phyloP scores from a whole-genome alignment of 148 eudicot species.

The Fagopyrum homotropicum region DNA sequence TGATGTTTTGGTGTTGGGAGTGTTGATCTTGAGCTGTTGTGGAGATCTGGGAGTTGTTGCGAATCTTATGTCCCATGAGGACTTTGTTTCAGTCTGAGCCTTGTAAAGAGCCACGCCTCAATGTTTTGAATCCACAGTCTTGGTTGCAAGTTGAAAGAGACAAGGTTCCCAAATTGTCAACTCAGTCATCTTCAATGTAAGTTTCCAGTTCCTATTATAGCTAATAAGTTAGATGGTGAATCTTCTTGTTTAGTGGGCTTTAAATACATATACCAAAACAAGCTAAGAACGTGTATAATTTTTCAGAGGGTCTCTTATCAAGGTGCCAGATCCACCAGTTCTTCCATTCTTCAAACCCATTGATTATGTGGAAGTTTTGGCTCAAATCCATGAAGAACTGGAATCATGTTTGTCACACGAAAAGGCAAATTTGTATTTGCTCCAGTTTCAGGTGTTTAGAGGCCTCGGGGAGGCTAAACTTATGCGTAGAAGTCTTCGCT shows the following conservation, averaged over 20 bases:
- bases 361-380: slow-evolving; percentile 90
- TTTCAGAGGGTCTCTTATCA: slow-evolving; percentile 87
- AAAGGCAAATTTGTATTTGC: slow-evolving; percentile 62
- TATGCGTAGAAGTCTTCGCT: slow-evolving; percentile 84
- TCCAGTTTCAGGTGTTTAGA: slow-evolving; percentile 90
- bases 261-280: neutral
- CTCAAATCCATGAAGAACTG: slow-evolving; percentile 87
- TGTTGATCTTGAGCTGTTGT: slow-evolving; percentile 42
- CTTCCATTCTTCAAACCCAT: slow-evolving; percentile 79
- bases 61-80: slow-evolving; percentile 90
- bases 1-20: slow-evolving; percentile 13
- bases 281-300: neutral
- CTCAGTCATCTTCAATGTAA: slow-evolving; percentile 76
- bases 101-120: slow-evolving; percentile 79
- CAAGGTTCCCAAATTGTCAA: slow-evolving; percentile 55
- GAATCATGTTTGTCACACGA: slow-evolving; percentile 61
- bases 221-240: neutral
- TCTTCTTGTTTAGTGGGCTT: neutral
- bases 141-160: slow-evolving; percentile 99
- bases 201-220: slow-evolving; percentile 16
- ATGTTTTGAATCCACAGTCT: slow-evolving; percentile 81
- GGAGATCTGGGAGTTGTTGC: slow-evolving; percentile 91
- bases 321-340: slow-evolving; percentile 82
- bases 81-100: slow-evolving; percentile 73
- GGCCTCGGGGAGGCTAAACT: slow-evolving; percentile 88